Evolutionary conservation across 1,284 basidiomycete genomes (phyloP), one percentile per base, ranked within the genome.

Genomic region (Trichosporon ovoides): DNA sequence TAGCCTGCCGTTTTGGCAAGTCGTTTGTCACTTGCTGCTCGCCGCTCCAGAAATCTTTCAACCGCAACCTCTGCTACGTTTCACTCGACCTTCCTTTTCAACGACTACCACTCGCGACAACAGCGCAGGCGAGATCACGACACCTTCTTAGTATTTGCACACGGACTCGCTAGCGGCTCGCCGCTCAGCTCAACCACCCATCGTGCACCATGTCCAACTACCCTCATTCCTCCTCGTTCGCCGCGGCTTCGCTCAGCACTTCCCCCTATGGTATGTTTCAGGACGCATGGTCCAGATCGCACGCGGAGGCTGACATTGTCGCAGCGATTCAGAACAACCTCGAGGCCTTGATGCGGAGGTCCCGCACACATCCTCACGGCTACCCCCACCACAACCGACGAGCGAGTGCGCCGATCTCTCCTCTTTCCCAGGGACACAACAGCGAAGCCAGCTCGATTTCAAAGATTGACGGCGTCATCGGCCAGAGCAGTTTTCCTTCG

Each of bases 301-400:
- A n/a, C n/a, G n/a, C 14, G 11, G 16, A 22, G 3, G 31, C 60
- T 55, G 11, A 58, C 51, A 43, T 31, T 31, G 28, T n/a, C 14
- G 11, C 58, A 78, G 76, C 73, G 14, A 66, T 74, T 22, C 72
- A 75, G 46, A 67, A 64, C 51, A 75, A 74, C 51, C 69, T 78
- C 38, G 76, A 76, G 57, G 67, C 59, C 31, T 66, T 78, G 31
- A 77, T 77, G 57, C 66, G 67, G 37, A 70, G 68, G 35, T 70
- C 71, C 38, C 64, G 68, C 12, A 62, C 62, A 28, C 65, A 70
- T 57, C 67, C 70, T 24, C 55, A 50, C 28, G 58, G 33, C 50
- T 9, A 31, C 28, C 9, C 28, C 28, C 52, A 34, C 33, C 37
- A 43, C 46, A 31, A n/a, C 28, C 48, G 43, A 22, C 43, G 43